Conservation (phyloP, 2,329 filamentous ascomycete genomes). For the Xylaria sp. region DNA sequence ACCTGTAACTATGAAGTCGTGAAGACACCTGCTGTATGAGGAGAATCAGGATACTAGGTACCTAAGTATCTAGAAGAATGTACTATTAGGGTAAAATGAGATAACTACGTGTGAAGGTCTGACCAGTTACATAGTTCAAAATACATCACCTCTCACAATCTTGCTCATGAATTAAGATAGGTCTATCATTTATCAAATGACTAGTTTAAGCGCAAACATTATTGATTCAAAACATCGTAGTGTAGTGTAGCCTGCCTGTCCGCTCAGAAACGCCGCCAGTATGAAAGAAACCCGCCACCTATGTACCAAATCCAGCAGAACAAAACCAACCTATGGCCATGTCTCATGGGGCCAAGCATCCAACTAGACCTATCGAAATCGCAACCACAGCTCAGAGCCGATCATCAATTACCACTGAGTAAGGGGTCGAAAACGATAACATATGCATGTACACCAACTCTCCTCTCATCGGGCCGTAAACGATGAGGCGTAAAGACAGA, state of each 20-base stretch:
- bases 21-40: too few species aligned
- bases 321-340: conserved; percentile 1
- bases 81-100: too few species aligned
- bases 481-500: neutral
- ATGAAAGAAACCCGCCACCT: conserved; percentile 7
- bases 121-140: neutral
- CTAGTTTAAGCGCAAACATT: neutral
- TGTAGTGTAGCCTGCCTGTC: neutral
- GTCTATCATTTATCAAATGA: neutral
- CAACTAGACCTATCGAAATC: neutral
- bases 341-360: neutral
- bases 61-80: too few species aligned
- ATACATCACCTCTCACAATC: neutral
- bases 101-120: too few species aligned
- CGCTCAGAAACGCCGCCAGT: conserved; percentile 19
- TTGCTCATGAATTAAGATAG: neutral
- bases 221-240: conserved; percentile 11
- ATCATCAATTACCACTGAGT: neutral
- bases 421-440: neutral
- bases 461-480: neutral
- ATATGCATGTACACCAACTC: neutral
- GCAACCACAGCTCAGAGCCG: neutral
- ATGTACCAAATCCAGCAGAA: conserved; percentile 9
- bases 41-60: too few species aligned
- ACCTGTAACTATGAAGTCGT: too few species aligned